Evolutionary conservation across 345 rosid genomes (phyloP), one percentile per base, ranked within the genome.

Genomic region (Melastoma malabathricum): DNA sequence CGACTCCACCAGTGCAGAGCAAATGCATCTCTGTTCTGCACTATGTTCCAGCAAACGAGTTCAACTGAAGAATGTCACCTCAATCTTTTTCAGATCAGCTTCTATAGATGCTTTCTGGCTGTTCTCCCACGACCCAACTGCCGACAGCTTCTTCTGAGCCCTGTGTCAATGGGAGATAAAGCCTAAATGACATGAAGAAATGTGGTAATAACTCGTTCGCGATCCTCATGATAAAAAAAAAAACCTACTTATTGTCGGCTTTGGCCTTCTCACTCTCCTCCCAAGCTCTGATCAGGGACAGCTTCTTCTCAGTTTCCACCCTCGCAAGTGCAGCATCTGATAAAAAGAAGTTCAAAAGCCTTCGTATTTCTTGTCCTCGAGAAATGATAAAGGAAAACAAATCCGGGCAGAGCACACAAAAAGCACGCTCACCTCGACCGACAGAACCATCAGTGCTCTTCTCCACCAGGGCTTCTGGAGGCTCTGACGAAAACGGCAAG

Each of bases 231-330:
- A 12, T 1, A 1, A 34, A 2, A 34, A 34, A 6, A 34, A 23
- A 13, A 12, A 25, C 69, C 66, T 60, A 86, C 98, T 86, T 90
- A 69, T 90, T 80, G 56, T 80, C 84, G 25, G 83, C 96, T 72
- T 86, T 83, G 46, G 76, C 18, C 62, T 84, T 86, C 71, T 90
- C 92, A 10, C 74, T 80, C 0, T 86, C 96, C 72, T 86, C 98
- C 98, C 94, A 90, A 50, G 98, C 96, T 72, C 55, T 84, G 59
- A 86, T 50, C 44, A 82, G 80, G 44, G 94, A 75, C 43, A 58
- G 20, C 48, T 47, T 68, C 71, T 82, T 90, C 55, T 72, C 98
- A 38, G 74, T 84, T 18, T 86, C 87, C 49, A 90, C 50, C 46
- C 74, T 84, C 12, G 94, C 98, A 48, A 83, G 77, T 44, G 84